phyloP scores from a whole-genome alignment of 306 rosid genomes.

The Leucaena leucocephala region DNA sequence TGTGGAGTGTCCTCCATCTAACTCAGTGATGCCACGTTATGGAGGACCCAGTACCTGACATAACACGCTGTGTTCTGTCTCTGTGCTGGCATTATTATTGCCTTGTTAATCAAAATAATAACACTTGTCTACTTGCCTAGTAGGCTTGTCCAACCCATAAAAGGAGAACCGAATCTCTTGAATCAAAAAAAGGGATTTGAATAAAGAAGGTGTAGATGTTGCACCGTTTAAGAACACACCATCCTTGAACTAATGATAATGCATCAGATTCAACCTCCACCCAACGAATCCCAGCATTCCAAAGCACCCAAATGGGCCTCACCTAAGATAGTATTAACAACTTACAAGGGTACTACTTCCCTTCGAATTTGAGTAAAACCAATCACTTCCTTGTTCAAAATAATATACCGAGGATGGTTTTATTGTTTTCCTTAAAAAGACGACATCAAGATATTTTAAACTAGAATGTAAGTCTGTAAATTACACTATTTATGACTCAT shows the following conservation, averaged over 20 bases:
- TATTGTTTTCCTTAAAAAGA: not conserved
- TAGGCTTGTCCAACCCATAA: not conserved
- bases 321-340: not conserved
- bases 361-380: not conserved
- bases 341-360: not conserved
- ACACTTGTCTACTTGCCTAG: not conserved
- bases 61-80: not conserved
- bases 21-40: not conserved
- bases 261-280: not conserved
- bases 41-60: conserved; percentile 4
- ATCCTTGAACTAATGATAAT: not conserved
- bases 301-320: not conserved
- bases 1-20: not conserved
- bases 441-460: not conserved
- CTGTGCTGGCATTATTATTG: not conserved
- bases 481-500: not conserved
- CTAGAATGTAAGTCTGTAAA: not conserved
- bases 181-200: not conserved
- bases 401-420: not conserved
- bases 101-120: not conserved
- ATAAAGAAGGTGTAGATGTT: too few species aligned
- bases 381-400: not conserved
- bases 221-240: not conserved
- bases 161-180: not conserved
- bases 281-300: not conserved